A percentile compares a stretch with the other conserved stretches of the same genome.
Evolutionary conservation across 257 asterid genomes (phyloP).

Genomic region (Solanum infundibuliforme): DNA sequence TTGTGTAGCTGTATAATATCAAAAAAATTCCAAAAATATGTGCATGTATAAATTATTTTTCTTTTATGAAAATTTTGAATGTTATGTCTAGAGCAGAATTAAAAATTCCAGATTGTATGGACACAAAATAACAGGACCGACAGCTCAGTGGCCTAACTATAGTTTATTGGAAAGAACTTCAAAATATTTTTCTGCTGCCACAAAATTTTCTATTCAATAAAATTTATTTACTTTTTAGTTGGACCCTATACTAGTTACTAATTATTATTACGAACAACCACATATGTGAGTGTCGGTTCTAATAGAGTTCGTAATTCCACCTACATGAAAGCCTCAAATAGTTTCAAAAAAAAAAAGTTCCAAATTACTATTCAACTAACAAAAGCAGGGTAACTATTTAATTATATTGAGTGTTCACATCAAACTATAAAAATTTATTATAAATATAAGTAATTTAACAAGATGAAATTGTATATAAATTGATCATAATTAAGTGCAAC

Average conservation of each 20-base stretch:
- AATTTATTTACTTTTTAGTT: neutral
- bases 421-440: too few species aligned
- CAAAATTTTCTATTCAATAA: neutral
- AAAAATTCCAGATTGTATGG: neutral
- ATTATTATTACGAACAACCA: neutral
- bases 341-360: too few species aligned
- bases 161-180: neutral
- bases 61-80: neutral
- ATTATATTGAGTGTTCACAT: neutral
- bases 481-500: too few species aligned
- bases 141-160: neutral
- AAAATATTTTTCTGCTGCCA: neutral
- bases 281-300: neutral
- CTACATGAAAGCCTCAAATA: neutral
- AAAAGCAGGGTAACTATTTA: neutral
- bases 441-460: too few species aligned
- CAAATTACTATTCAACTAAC: neutral
- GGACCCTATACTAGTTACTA: neutral
- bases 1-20: neutral
- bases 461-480: neutral
- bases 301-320: neutral
- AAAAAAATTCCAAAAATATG: neutral
- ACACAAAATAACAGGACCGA: neutral
- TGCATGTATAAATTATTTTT: neutral
- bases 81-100: neutral